A percentile compares a stretch with the other conserved stretches of the same genome.
Conservation (phyloP, 2,329 filamentous ascomycete species). For the Phoma sp. region DNA sequence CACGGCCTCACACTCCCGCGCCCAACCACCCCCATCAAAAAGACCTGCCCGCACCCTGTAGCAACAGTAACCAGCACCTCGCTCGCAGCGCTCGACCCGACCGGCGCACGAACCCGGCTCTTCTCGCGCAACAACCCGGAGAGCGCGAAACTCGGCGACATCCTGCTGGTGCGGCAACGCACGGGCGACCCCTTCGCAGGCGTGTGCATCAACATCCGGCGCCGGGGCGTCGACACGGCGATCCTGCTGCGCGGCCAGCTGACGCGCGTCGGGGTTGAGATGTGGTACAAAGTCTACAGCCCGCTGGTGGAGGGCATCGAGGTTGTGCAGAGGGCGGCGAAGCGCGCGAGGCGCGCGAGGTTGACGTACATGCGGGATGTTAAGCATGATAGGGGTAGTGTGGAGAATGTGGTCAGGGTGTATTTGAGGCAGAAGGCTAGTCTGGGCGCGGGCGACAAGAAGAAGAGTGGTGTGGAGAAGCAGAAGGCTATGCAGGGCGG, state of each 20-base stretch:
- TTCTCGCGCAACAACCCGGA: constrained; percentile 81
- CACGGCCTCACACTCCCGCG: constrained; percentile 56
- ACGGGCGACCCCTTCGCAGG: constrained; percentile 89
- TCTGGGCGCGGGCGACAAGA: constrained; percentile 38
- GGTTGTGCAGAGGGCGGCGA: constrained; percentile 83
- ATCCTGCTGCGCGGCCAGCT: constrained; percentile 86
- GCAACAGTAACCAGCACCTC: constrained; percentile 70
- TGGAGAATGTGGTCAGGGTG: constrained; percentile 46
- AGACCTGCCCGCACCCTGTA: constrained; percentile 70
- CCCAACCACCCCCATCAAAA: constrained; percentile 56
- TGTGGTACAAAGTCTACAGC: constrained; percentile 96
- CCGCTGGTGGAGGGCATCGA: constrained; percentile 90
- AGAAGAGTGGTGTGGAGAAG: constrained; percentile 35
- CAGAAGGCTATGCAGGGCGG: constrained; percentile 33
- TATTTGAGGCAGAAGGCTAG: constrained; percentile 48
- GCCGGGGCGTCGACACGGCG: constrained; percentile 84
- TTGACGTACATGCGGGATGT: constrained; percentile 81
- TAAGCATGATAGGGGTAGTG: constrained; percentile 48
- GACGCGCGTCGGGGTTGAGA: constrained; percentile 87
- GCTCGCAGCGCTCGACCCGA: constrained; percentile 79
- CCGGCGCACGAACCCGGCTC: constrained; percentile 78
- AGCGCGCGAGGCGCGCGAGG: constrained; percentile 84
- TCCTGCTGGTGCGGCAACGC: constrained; percentile 85
- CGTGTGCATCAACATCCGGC: constrained; percentile 83
- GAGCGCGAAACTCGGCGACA: constrained; percentile 82